phyloP scores from a whole-genome alignment of 768 basidiomycete species.

The Tulasnella sp. region DNA sequence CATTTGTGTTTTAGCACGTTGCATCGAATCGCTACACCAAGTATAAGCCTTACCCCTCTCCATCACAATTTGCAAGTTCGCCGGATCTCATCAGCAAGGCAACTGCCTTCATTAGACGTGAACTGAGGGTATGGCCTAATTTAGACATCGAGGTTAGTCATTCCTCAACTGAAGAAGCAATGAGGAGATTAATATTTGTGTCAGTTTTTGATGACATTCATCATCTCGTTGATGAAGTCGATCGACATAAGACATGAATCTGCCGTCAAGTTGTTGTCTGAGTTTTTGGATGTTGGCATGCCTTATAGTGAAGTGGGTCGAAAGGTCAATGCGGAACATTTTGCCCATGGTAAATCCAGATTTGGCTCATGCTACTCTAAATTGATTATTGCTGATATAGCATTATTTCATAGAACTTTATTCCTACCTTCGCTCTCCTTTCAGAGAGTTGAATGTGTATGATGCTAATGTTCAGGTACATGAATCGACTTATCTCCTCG shows the following conservation, averaged over 20 bases:
- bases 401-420: constrained; percentile 54
- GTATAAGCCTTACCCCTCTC: constrained; percentile 82
- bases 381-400: neutral
- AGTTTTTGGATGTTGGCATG: constrained; percentile 73
- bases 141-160: constrained; percentile 73
- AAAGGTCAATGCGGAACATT: constrained; percentile 73
- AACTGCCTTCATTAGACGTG: constrained; percentile 68
- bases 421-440: constrained; percentile 78
- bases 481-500: neutral
- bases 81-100: constrained; percentile 62
- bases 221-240: constrained; percentile 78
- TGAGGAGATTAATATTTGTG: neutral
- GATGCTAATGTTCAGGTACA: constrained; percentile 69
- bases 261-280: constrained; percentile 61
- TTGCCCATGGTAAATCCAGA: constrained; percentile 62
- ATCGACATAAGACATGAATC: constrained; percentile 77
- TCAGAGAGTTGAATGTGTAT: constrained; percentile 67
- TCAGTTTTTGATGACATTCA: constrained; percentile 82
- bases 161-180: neutral
- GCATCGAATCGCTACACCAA: constrained; percentile 77
- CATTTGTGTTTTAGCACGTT: constrained; percentile 48
- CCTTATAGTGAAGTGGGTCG: constrained; percentile 44
- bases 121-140: constrained; percentile 75
- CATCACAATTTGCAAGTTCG: constrained; percentile 68
- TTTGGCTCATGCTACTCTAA: neutral